Evolutionary conservation across 1,284 basidiomycete species (phyloP), one percentile per base, ranked within the genome.

Genomic region (Trichosporon sp.): DNA sequence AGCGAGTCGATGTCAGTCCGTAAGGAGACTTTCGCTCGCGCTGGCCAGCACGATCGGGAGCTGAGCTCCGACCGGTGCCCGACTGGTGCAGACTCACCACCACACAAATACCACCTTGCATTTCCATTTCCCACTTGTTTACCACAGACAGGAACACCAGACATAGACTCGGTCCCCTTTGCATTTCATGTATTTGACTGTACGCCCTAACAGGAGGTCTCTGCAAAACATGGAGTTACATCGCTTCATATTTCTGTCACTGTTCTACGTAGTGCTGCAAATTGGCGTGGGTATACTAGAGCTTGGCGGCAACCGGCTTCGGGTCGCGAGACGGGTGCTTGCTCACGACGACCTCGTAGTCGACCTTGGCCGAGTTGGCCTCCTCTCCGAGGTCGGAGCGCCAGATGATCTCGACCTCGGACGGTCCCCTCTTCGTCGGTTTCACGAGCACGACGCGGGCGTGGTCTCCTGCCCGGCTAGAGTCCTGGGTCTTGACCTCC

Each of bases 371-470:
- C 19, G 31, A 16, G 31, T 63, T 16, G 1, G 32, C 59, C 6
- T 32, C 59, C 32, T 63, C 59, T 32, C 59, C 59, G 16, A 63
- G 59, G 14, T 63, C 59, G 4, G 32, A 37, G 1, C 71, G 16
- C 71, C 71, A 72, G 59, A 65, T 31, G 19, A 73, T 48, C 46
- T 64, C 35, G 16, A 67, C 71, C 4, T 68, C 65, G 19, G 56
- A 59, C 4, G 69, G 69, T 5, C 68, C 71, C 8, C 61, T 38
- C 37, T 61, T 38, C 1, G 63, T 63, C 2, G 59, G 61, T 6
- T 43, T 54, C 6, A 54, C 54, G 16, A 73, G 63, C 11, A 74
- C 69, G 10, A 74, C 70, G 5, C 73, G 68, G 61, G 70, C 69
- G 56, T 63, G 70, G 70, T 74, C 73, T n/a, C 73, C 73, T 0